Conservation (phyloP, 805 yeast genomes). For the Kluyveromyces wickerhamii region DNA sequence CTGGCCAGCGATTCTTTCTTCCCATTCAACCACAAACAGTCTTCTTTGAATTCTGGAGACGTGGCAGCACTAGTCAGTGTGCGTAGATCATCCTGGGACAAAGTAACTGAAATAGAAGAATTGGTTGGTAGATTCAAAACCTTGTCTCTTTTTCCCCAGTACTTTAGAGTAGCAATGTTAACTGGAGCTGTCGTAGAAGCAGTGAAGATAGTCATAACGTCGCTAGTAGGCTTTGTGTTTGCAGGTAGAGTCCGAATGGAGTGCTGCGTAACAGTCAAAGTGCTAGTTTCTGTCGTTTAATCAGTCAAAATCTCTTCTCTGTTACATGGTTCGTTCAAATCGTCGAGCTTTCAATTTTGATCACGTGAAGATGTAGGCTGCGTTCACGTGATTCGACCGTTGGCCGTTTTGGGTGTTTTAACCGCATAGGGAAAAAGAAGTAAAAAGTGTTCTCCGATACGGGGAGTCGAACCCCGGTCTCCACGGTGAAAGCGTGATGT, state of each 20-base stretch:
- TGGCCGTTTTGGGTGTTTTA: no score
- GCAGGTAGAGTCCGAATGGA: no score
- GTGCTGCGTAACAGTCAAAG: no score
- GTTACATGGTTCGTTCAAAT: no score
- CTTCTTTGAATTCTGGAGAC: constrained; percentile 45
- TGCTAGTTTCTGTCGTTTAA: no score
- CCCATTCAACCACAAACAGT: constrained; percentile 84
- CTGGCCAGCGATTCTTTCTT: constrained; percentile 60
- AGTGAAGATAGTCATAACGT: constrained; percentile 49
- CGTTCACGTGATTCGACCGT: no score
- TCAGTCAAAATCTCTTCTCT: no score
- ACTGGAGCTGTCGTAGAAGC: constrained; percentile 96
- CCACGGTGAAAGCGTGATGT: constrained; percentile 25
- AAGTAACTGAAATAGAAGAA: constrained; percentile 89
- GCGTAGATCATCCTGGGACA: constrained; percentile 83
- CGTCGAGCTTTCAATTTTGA: no score
- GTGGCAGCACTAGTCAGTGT: constrained; percentile 87
- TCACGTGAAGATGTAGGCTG: no score
- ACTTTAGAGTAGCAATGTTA: constrained; percentile 92
- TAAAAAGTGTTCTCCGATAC: no score
- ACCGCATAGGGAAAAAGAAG: no score
- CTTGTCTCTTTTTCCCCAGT: constrained; percentile 97
- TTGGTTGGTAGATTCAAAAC: constrained; percentile 88
- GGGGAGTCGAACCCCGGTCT: constrained; percentile 26
- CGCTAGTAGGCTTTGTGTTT: no score